A percentile compares a stretch with the other conserved stretches of the same genome.
Evolutionary conservation across 2,329 filamentous ascomycete genomes (phyloP).

Genomic region (Exophiala calicioides): DNA sequence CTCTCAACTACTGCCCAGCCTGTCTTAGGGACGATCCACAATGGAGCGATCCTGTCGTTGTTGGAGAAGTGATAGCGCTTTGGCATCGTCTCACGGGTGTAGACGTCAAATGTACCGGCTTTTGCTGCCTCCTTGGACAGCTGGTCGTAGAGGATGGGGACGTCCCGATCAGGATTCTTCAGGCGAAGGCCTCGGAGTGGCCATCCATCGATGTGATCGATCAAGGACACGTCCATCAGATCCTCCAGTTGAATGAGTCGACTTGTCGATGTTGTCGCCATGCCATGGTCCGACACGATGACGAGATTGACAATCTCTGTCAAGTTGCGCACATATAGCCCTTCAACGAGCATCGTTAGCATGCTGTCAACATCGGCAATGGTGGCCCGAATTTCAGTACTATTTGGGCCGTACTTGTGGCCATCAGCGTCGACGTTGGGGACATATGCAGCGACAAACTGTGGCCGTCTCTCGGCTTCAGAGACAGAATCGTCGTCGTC

Average conservation of each 20-base stretch:
- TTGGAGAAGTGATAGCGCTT: slow-evolving; percentile 86
- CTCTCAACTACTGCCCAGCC: slow-evolving; percentile 90
- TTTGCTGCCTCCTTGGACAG: slow-evolving; percentile 52
- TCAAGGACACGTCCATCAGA: slow-evolving; percentile 72
- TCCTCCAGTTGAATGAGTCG: slow-evolving; percentile 89
- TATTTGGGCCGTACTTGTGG: slow-evolving; percentile 89
- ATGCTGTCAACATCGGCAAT: slow-evolving; percentile 80
- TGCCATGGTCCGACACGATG: slow-evolving; percentile 96
- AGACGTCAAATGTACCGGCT: slow-evolving; percentile 71
- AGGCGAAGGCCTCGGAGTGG: slow-evolving; percentile 86
- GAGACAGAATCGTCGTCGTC: slow-evolving; percentile 54
- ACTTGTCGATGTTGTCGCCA: slow-evolving; percentile 85
- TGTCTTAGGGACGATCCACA: slow-evolving; percentile 90
- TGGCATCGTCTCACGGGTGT: slow-evolving; percentile 85
- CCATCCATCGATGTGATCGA: slow-evolving; percentile 91
- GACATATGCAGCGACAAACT: slow-evolving; percentile 91
- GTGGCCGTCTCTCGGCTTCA: slow-evolving; percentile 65
- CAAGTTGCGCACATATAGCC: slow-evolving; percentile 77
- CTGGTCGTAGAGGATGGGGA: slow-evolving; percentile 67
- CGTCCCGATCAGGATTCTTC: slow-evolving; percentile 63
- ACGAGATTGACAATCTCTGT: slow-evolving; percentile 90
- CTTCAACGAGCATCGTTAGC: slow-evolving; percentile 73
- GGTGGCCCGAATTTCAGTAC: slow-evolving; percentile 79
- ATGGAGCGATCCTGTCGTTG: slow-evolving; percentile 84
- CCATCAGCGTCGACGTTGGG: slow-evolving; percentile 87